phyloP scores from a whole-genome alignment of 2,329 filamentous ascomycete species.

The Pseudogymnoascus sp. region DNA sequence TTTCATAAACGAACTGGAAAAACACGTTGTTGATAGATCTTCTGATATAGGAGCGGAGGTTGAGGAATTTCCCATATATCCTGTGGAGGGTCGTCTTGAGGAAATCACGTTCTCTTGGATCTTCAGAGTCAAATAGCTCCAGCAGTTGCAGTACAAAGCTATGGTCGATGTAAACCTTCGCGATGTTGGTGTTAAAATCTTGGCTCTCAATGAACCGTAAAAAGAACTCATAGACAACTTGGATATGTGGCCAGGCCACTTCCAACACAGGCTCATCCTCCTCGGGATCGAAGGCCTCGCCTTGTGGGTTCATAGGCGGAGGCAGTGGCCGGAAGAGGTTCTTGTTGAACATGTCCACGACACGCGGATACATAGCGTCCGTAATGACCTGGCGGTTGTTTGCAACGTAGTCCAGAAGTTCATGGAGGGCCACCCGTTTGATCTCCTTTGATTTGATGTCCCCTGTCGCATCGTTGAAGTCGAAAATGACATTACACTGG shows the following conservation, averaged over 20 bases:
- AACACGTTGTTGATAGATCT: conserved; percentile 99
- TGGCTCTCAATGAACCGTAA: conserved; percentile 97
- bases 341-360: conserved; percentile 99
- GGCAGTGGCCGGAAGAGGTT: conserved; percentile 96
- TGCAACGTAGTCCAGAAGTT: conserved; percentile 93
- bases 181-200: conserved; percentile 99
- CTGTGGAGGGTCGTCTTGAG: conserved; percentile 95
- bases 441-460: conserved; percentile 99
- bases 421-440: conserved; percentile 90
- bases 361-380: conserved; percentile 96
- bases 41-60: conserved; percentile 91
- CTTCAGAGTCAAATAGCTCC: conserved; percentile 97
- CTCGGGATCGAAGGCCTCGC: conserved; percentile 95
- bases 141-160: conserved; percentile 92
- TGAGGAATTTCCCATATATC: conserved; percentile 98
- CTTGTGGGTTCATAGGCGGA: conserved; percentile 93
- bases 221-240: conserved; percentile 99
- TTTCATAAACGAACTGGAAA: conserved; percentile 99
- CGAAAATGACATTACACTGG: conserved; percentile 99
- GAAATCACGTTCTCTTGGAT: conserved; percentile 92
- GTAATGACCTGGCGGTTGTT: conserved; percentile 98
- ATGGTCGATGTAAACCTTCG: conserved; percentile 97
- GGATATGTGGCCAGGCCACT: conserved; percentile 98
- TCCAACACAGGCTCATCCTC: conserved; percentile 97
- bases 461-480: conserved; percentile 95